Conservation (phyloP, 345 rosid genomes). For the Citropsis articulata region DNA sequence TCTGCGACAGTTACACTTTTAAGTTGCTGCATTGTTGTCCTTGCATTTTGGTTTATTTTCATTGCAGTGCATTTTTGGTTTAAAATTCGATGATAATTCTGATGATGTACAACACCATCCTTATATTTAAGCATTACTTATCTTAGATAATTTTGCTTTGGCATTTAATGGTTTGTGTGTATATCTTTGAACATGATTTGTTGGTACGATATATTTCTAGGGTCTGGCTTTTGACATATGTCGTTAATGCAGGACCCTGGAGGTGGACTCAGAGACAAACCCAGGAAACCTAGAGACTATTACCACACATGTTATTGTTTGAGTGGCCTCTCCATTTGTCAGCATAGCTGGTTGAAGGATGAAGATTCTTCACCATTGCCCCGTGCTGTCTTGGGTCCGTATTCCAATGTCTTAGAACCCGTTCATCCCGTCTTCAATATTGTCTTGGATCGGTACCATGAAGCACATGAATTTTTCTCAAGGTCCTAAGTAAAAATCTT, state of each 20-base stretch:
- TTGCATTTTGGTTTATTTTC: not conserved
- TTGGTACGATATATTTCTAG: not conserved
- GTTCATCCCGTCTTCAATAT: constrained; percentile 75
- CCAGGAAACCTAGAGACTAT: constrained; percentile 62
- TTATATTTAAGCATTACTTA: not conserved
- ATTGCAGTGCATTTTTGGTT: not conserved
- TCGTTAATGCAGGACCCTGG: constrained; percentile 40
- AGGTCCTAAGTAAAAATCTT: constrained; percentile 2
- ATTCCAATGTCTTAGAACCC: constrained; percentile 76
- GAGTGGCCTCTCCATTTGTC: constrained; percentile 81
- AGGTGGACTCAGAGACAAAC: constrained; percentile 95
- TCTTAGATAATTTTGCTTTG: not conserved
- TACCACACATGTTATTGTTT: constrained; percentile 97
- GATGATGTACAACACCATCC: not conserved
- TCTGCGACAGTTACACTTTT: not conserved
- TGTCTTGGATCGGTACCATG: constrained; percentile 55
- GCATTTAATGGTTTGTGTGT: not conserved
- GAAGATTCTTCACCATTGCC: constrained; percentile 57
- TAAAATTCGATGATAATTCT: not conserved
- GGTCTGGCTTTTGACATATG: not conserved
- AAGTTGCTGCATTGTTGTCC: not conserved
- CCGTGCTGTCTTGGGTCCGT: constrained; percentile 57
- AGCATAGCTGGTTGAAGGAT: constrained; percentile 54
- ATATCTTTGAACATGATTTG: not conserved
- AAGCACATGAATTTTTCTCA: constrained; percentile 62